phyloP scores from a whole-genome alignment of 2,329 filamentous ascomycete genomes.

The Botrytis fabae region DNA sequence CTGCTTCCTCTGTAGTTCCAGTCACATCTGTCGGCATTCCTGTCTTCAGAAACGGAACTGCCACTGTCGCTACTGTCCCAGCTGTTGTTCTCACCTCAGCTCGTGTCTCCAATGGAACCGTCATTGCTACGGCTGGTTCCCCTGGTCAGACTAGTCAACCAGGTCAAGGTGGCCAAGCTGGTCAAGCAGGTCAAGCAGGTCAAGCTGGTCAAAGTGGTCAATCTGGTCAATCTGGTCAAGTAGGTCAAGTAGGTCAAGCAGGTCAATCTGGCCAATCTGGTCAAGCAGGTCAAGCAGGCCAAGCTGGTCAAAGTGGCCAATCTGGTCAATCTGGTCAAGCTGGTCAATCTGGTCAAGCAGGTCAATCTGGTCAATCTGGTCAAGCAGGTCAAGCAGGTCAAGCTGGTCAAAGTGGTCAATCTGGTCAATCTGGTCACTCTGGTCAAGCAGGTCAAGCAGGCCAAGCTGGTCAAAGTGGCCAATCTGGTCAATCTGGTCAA shows the following conservation, averaged over 20 bases:
- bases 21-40: neutral
- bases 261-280: neutral
- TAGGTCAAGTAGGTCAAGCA: too few species aligned
- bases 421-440: too few species aligned
- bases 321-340: neutral
- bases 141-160: neutral
- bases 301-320: neutral
- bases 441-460: too few species aligned
- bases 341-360: too few species aligned
- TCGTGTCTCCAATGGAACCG: neutral
- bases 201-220: too few species aligned
- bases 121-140: neutral
- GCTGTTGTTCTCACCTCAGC: neutral
- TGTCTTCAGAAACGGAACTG: neutral
- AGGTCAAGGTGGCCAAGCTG: accelerated
- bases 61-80: neutral
- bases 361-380: too few species aligned
- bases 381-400: too few species aligned
- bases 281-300: too few species aligned
- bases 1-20: neutral
- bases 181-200: neutral
- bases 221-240: too few species aligned
- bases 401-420: too few species aligned
- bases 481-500: too few species aligned
- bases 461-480: too few species aligned